These are phyloP conservation scores for Vaccinium macrocarpon DNA, from an alignment of 148 eudicot genomes.

Conservation along the genomic window DNA sequence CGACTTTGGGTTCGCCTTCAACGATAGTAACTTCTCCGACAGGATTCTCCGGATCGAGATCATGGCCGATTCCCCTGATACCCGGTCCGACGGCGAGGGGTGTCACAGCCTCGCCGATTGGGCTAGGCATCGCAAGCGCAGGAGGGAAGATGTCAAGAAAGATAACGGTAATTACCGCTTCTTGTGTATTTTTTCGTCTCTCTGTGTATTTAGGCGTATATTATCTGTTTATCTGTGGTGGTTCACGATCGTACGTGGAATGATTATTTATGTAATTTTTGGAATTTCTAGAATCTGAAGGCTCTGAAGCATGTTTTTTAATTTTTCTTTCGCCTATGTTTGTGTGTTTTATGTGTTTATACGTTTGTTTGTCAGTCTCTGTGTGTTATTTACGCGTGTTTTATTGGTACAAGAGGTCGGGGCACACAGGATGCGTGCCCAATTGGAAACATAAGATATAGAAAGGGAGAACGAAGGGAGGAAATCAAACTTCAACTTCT, in stretches of 20 bases:
- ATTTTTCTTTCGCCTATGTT: no score
- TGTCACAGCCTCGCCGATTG: slow-evolving; percentile 64
- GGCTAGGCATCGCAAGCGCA: slow-evolving; percentile 67
- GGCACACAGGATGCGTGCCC: no score
- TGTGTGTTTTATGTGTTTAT: no score
- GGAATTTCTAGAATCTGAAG: not conserved
- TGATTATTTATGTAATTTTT: not conserved
- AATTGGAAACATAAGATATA: no score
- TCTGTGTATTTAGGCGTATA: not conserved
- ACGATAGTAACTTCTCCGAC: slow-evolving; percentile 86
- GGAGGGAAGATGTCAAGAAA: slow-evolving; percentile 58
- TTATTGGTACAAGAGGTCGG: no score
- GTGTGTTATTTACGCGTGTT: no score
- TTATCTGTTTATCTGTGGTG: not conserved
- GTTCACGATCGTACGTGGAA: not conserved
- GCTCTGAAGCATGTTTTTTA: not conserved
- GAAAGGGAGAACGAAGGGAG: no score
- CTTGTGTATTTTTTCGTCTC: not conserved
- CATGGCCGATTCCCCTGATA: slow-evolving; percentile 51
- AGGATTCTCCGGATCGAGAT: slow-evolving; percentile 74
- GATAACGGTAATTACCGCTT: slow-evolving; percentile 30
- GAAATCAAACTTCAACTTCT: no score
- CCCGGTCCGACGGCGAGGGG: slow-evolving; percentile 41
- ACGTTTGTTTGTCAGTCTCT: no score
- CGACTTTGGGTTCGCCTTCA: slow-evolving; percentile 83